Base-by-base conservation (phyloP, 2,329 filamentous ascomycete genomes). In the Incumbomyces lentus region DNA sequence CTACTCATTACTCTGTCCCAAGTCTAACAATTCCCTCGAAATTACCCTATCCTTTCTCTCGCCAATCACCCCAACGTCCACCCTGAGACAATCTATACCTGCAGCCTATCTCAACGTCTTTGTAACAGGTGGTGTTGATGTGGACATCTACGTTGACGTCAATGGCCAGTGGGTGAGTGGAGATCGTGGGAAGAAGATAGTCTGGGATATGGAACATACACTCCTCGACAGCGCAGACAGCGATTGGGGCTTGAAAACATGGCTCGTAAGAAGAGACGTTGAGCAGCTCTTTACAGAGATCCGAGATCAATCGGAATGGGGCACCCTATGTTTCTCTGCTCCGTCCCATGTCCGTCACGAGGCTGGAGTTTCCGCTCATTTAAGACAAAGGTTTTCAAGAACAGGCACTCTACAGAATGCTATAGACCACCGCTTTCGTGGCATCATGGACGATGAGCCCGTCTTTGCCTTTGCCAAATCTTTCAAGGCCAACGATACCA, bases 91-190 rank as follows among this genome's bases (percentile, higher is more conserved):
- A 68, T 81, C 84, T 13, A 76, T 92, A 29, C 87, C 87, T n/a
- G 86, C 86, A 10, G 81, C 82, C 19, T 93, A 93, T 61, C 60
- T 93, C 51, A 83, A 78, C 5, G 72, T 90, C 34, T 66, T 80
- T 57, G 83, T 84, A 11, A 73, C 80, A 50, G 86, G 85, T 4
- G 71, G 70, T 52, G 76, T 81, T 42, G 71, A 81, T 51, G 66
- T 85, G 11, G 74, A 79, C 58, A 59, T 82, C 40, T 85, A 84
- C 56, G 65, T 82, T 49, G 82, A 86, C 58, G 55, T 84, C 45
- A 84, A 85, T 57, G 82, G 82, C 6, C 80, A 88, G 59, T 94
- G 86, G 86, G 82, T 87, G 49, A 92, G 82, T 58, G 86, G 86
- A 14, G 75, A 88, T 53, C 70, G 79, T 41, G 78, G 74, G 30